These are phyloP conservation scores for Cladosporium oxysporum DNA, from an alignment of 2,329 filamentous ascomycete species.

Conservation along the genomic window DNA sequence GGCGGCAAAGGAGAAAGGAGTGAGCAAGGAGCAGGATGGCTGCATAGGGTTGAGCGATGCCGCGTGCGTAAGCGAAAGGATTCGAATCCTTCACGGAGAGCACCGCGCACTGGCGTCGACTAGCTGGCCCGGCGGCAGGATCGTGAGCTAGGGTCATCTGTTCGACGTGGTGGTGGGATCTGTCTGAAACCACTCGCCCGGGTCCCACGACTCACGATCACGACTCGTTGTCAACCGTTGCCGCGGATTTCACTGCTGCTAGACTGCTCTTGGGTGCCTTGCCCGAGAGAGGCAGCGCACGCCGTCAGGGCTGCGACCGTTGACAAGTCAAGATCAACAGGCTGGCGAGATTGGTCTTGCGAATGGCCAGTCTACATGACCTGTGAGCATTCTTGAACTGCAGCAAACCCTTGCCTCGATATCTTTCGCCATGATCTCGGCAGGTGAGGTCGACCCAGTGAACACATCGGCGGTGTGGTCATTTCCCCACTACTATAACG, in stretches of 20 bases:
- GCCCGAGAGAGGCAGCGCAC: slow-evolving; percentile 2
- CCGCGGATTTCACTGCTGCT: slow-evolving; percentile 7
- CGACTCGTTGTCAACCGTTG: neutral
- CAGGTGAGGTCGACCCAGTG: slow-evolving; percentile 1
- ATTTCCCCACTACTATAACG: slow-evolving; percentile 5
- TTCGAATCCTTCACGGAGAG: slow-evolving; percentile 19
- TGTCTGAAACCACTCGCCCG: slow-evolving; percentile 20
- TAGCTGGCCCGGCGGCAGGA: slow-evolving; percentile 7
- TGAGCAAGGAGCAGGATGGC: slow-evolving; percentile 2
- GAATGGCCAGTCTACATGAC: neutral
- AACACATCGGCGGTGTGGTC: neutral
- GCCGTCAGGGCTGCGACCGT: neutral
- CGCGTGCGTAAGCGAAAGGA: slow-evolving; percentile 20
- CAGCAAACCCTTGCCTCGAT: neutral
- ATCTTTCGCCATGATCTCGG: neutral
- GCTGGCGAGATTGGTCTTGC: neutral
- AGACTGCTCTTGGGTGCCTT: neutral
- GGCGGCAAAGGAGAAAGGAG: neutral
- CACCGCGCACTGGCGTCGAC: slow-evolving; percentile 7
- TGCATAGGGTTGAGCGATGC: slow-evolving; percentile 15
- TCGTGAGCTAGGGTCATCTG: slow-evolving; percentile 19
- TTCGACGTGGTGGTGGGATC: slow-evolving; percentile 17
- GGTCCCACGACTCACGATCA: slow-evolving; percentile 7
- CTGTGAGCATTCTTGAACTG: neutral
- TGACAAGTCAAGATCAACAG: neutral